phyloP scores from a whole-genome alignment of 768 basidiomycete species.

The Hysterangium stoloniferum region DNA sequence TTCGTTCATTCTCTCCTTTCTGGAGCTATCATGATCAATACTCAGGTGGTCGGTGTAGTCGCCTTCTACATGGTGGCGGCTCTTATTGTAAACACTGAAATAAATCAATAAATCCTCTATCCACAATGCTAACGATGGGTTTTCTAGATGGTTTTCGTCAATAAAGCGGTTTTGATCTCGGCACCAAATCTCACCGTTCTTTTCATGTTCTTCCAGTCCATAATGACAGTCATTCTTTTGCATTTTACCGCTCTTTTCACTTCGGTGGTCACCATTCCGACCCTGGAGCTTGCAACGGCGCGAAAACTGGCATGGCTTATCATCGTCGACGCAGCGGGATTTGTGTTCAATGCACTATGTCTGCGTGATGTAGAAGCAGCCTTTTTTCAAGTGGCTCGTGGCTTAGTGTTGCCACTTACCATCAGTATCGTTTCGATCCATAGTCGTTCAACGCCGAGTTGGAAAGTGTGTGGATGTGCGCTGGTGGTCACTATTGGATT shows the following conservation, averaged over 20 bases:
- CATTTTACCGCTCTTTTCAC: conserved; percentile 13
- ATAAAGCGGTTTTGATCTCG: conserved; percentile 19
- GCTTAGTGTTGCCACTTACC: conserved; percentile 36
- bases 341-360: conserved; percentile 27
- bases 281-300: conserved; percentile 2
- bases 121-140: too few relatives aligned
- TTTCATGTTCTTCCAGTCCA: conserved; percentile 18
- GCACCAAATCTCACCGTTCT: conserved; percentile 16
- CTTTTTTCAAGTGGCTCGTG: conserved; percentile 36
- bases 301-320: conserved; percentile 17
- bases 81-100: conserved; percentile 17
- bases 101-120: background rate
- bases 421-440: conserved; percentile 32
- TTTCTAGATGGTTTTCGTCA: conserved; percentile 17
- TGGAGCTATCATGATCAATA: background rate
- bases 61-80: conserved; percentile 25
- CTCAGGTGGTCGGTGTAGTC: conserved; percentile 23
- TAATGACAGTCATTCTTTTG: conserved; percentile 19
- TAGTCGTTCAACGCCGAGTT: conserved; percentile 25
- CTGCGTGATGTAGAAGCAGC: conserved; percentile 29
- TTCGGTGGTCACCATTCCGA: conserved; percentile 8
- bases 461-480: conserved; percentile 16
- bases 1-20: too few relatives aligned
- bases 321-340: conserved; percentile 28
- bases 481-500: conserved; percentile 35